Percentiles rank a stretch among this genome's conserved stretches.
These are phyloP conservation scores for Aphanomyces cochlioides DNA, from an alignment of 352 stramenopile genomes.

Conservation along the genomic window DNA sequence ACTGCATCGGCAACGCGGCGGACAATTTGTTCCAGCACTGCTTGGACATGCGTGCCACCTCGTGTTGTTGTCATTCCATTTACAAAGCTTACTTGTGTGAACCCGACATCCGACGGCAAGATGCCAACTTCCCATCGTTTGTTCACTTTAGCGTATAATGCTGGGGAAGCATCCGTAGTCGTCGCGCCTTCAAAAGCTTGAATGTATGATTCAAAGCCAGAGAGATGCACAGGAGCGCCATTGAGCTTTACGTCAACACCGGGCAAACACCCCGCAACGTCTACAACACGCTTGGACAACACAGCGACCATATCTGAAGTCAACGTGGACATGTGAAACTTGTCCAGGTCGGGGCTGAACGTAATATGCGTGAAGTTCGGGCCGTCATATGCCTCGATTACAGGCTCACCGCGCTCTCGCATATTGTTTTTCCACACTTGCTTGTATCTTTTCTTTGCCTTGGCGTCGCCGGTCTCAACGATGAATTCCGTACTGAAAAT, in stretches of 20 bases:
- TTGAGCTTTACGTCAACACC: conserved; percentile 93
- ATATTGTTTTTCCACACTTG: conserved; percentile 98
- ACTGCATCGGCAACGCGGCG: conserved; percentile 91
- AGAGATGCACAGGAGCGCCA: conserved; percentile 76
- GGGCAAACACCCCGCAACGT: conserved; percentile 96
- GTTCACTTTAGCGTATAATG: conserved; percentile 92
- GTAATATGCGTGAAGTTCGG: conserved; percentile 97
- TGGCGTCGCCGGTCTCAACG: conserved; percentile 96
- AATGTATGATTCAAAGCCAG: conserved; percentile 97
- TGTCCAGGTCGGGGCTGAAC: conserved; percentile 94
- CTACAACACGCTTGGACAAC: conserved; percentile 96
- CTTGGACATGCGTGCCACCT: conserved; percentile 95
- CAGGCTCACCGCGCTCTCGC: conserved; percentile 81
- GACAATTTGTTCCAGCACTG: conserved; percentile 77
- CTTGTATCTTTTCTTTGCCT: conserved; percentile 67
- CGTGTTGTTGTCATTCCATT: conserved; percentile 98
- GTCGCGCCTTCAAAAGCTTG: conserved; percentile 78
- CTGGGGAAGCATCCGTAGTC: conserved; percentile 43
- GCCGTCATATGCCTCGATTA: conserved; percentile 70
- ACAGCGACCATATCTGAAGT: conserved; percentile 92
- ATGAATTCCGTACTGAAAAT: conserved; percentile 99
- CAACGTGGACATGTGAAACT: conserved; percentile 95
- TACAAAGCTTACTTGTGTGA: conserved; percentile 98
- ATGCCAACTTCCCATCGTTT: conserved; percentile 96
- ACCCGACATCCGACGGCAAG: conserved; percentile 84